phyloP scores from a whole-genome alignment of 75 land plant genomes.

The Picea sitchensis region DNA sequence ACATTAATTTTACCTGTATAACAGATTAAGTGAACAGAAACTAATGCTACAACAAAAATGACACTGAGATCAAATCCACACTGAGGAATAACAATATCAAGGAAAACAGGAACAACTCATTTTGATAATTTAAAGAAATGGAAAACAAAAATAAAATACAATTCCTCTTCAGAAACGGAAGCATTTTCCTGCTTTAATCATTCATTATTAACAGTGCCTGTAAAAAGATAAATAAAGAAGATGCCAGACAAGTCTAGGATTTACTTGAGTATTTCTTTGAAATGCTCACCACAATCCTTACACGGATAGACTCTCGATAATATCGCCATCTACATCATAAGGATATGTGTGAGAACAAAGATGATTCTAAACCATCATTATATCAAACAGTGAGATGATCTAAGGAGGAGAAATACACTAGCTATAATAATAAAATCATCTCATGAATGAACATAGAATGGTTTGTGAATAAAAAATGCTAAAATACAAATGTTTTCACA shows the following conservation, averaged over 20 bases:
- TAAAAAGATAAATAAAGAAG: not conserved
- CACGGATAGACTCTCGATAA: conserved; percentile 92
- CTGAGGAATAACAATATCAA: not conserved
- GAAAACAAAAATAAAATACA: not conserved
- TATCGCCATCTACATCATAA: conserved; percentile 79
- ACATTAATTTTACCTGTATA: not conserved
- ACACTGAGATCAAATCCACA: not conserved
- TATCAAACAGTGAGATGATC: not conserved
- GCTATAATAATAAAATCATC: not conserved
- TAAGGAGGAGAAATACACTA: not conserved
- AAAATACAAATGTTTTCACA: not conserved
- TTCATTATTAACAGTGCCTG: not conserved
- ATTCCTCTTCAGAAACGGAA: not conserved
- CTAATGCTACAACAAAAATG: conserved; percentile 4
- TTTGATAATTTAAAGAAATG: not conserved
- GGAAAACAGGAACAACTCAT: not conserved
- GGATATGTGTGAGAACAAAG: not conserved
- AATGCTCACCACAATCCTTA: conserved; percentile 92
- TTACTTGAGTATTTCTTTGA: conserved; percentile 89
- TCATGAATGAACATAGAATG: not conserved
- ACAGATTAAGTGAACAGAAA: not conserved
- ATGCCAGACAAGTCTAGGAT: not conserved
- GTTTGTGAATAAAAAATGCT: not conserved
- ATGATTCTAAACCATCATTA: not conserved
- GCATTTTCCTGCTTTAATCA: not conserved